A percentile compares a stretch with the other conserved stretches of the same genome.
Conservation (phyloP, 805 yeast species). For the Saturnispora mendoncae region DNA sequence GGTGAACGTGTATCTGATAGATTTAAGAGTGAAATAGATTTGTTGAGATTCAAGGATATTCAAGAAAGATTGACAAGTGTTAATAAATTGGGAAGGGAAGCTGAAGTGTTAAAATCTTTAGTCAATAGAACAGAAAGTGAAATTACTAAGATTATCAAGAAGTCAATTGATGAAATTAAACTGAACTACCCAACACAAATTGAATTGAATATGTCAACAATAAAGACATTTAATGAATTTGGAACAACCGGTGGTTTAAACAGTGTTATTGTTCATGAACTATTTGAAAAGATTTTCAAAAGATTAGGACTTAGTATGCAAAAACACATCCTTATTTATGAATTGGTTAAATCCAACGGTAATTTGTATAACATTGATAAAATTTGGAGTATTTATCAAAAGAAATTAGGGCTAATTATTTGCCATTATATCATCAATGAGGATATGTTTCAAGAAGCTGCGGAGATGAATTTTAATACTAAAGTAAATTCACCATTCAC, state of each 20-base stretch:
- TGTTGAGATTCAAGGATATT: slow-evolving; percentile 18
- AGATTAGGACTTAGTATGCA: slow-evolving; percentile 57
- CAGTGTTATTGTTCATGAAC: slow-evolving; percentile 49
- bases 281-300: slow-evolving; percentile 62
- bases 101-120: slow-evolving; percentile 47
- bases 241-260: slow-evolving; percentile 33
- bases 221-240: slow-evolving; percentile 2
- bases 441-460: slow-evolving; percentile 20
- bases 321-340: slow-evolving; percentile 57
- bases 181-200: slow-evolving; percentile 36
- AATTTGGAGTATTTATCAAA: slow-evolving; percentile 39
- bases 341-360: slow-evolving; percentile 34
- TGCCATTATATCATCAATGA: slow-evolving; percentile 33
- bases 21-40: slow-evolving; percentile 13
- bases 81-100: slow-evolving; percentile 48
- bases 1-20: slow-evolving; percentile 5
- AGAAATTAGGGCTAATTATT: slow-evolving; percentile 32
- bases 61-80: slow-evolving; percentile 17
- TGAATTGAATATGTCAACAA: slow-evolving; percentile 17
- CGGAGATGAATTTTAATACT: slow-evolving; percentile 14
- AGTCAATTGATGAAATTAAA: slow-evolving; percentile 57
- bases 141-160: slow-evolving; percentile 50
- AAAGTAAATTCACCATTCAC: slow-evolving; percentile 19
- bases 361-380: slow-evolving; percentile 20
- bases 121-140: slow-evolving; percentile 51